A percentile compares a stretch with the other conserved stretches of the same genome.
These are phyloP conservation scores for Hyaloraphidium curvatum DNA, from an alignment of 192 early-diverging fungal species.

Conservation along the genomic window DNA sequence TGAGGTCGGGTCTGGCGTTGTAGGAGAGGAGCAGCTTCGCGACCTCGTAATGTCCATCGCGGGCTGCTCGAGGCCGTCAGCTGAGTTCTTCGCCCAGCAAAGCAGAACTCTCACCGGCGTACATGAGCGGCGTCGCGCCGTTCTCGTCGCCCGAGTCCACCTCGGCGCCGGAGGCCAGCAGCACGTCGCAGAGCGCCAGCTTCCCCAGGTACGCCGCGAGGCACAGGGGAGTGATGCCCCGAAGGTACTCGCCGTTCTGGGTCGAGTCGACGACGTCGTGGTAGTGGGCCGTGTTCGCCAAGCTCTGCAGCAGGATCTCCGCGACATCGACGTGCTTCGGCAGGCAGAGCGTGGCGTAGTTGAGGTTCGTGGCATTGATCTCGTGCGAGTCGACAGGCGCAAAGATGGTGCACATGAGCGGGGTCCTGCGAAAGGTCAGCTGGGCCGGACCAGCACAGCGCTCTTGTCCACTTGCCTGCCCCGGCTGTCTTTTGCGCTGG, in stretches of 20 bases:
- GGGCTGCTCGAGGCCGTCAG: conserved; percentile 14
- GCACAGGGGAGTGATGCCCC: conserved; percentile 45
- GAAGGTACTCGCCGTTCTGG: conserved; percentile 26
- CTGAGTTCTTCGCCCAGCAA: neutral
- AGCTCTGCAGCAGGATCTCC: conserved; percentile 24
- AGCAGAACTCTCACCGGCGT: conserved; percentile 26
- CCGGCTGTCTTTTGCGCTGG: conserved; percentile 35
- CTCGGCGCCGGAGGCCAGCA: conserved; percentile 42
- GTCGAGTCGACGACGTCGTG: conserved; percentile 31
- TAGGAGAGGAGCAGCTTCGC: conserved; percentile 27
- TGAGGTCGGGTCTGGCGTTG: conserved; percentile 28
- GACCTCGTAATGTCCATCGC: conserved; percentile 36
- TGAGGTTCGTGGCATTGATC: conserved; percentile 32
- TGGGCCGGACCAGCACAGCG: neutral
- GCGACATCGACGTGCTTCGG: conserved; percentile 29
- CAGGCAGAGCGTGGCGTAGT: conserved; percentile 27
- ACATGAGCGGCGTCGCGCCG: conserved; percentile 47
- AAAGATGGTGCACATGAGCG: conserved; percentile 40
- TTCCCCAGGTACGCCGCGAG: conserved; percentile 47
- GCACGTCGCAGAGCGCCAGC: conserved; percentile 24
- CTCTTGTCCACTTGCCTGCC: conserved; percentile 25
- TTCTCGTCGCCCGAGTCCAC: conserved; percentile 39
- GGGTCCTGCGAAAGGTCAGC: conserved; percentile 18
- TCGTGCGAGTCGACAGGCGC: conserved; percentile 27
- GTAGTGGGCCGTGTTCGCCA: too few species aligned